Conservation (phyloP, 2,329 filamentous ascomycete species). For the Coleophoma eucalyptorum region DNA sequence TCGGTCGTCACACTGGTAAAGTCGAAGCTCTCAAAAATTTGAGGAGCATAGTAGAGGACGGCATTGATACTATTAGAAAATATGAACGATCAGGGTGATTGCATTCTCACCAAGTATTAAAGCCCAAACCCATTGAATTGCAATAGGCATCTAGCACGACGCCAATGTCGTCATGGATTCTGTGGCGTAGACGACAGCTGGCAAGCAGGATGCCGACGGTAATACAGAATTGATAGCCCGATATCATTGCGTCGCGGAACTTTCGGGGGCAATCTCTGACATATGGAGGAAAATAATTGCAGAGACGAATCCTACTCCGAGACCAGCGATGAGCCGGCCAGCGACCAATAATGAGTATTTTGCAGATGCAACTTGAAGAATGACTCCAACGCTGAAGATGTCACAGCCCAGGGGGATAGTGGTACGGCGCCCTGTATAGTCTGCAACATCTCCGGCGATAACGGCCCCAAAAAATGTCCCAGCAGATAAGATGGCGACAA, state of each 20-base stretch:
- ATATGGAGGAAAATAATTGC: constrained; percentile 83
- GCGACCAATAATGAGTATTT: constrained; percentile 62
- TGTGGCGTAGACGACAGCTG: constrained; percentile 69
- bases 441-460: constrained; percentile 71
- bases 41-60: constrained; percentile 39
- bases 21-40: constrained; percentile 42
- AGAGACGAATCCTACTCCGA: constrained; percentile 78
- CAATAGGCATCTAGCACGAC: constrained; percentile 78
- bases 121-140: constrained; percentile 76
- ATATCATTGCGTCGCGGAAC: constrained; percentile 71
- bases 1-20: constrained; percentile 42
- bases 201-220: constrained; percentile 75
- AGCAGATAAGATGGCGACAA: constrained; percentile 56
- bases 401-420: constrained; percentile 67
- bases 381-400: constrained; percentile 66
- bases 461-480: constrained; percentile 75
- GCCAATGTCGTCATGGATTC: constrained; percentile 57
- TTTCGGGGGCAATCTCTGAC: constrained; percentile 56
- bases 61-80: constrained; percentile 41
- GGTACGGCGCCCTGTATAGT: constrained; percentile 67
- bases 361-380: constrained; percentile 56
- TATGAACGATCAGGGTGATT: no score
- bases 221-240: constrained; percentile 78
- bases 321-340: constrained; percentile 70
- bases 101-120: constrained; percentile 69